Evolutionary conservation across 73 alveolate genomes (phyloP).

Genomic region (Durusdinium trenchii): DNA sequence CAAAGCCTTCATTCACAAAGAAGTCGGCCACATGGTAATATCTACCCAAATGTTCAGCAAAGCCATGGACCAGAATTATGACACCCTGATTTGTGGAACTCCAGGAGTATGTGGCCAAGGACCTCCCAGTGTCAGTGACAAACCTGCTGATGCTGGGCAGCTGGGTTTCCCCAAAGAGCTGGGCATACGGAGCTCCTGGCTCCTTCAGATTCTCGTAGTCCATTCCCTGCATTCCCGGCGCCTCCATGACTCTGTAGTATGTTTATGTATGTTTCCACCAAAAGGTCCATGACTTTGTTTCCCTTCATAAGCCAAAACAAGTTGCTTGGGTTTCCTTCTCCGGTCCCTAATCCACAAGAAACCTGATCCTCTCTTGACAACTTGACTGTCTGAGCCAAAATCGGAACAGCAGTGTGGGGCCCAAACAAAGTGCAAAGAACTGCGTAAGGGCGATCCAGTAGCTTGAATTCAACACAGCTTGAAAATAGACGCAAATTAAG

Average conservation of each 20-base stretch:
- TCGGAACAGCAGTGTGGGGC: too few relatives aligned
- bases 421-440: too few relatives aligned
- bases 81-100: not conserved
- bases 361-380: too few relatives aligned
- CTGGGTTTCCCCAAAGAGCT: not conserved
- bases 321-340: too few relatives aligned
- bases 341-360: too few relatives aligned
- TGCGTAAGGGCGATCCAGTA: not conserved
- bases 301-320: not conserved
- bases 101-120: conserved; percentile 15
- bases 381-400: too few relatives aligned
- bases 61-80: conserved; percentile 28
- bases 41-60: conserved; percentile 18
- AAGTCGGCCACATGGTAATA: conserved; percentile 53
- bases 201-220: too few relatives aligned
- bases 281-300: too few relatives aligned
- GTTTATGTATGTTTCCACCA: too few relatives aligned
- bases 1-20: conserved; percentile 30
- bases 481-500: not conserved
- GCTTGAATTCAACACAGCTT: not conserved
- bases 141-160: not conserved
- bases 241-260: conserved; percentile 23
- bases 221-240: conserved; percentile 19
- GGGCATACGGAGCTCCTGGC: not conserved
- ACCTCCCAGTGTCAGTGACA: not conserved